Evolutionary conservation across 441 rosid genomes (phyloP), one percentile per base, ranked within the genome.

Genomic region (Viola pubescens): DNA sequence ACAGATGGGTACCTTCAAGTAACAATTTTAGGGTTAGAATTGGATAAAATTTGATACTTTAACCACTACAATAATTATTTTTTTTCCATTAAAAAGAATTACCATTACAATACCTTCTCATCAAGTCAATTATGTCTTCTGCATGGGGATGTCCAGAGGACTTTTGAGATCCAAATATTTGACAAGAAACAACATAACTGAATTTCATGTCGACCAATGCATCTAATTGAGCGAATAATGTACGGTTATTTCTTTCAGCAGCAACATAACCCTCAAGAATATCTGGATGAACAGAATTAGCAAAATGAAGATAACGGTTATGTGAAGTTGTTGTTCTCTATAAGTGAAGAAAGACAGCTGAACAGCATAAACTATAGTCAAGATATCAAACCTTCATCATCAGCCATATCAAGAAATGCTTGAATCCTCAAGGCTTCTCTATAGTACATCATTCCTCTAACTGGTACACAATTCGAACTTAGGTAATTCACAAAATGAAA

Each of bases 391-490:
- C 99, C 99, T 79, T 81, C 83, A 59, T 81, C 82, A 67, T 75
- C 85, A 62, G 95, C 89, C 88, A 80, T 70, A 65, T 94, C 97
- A 67, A 94, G 86, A 66, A 88, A 91, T 61, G 97, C 91, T 71
- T 94, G 95, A 72, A 90, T 63, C 78, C 81, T 82, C 68, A 94
- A 69, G 63, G 99, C 94, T 71, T 94, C 96, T 74, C 91, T 82
- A 59, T 84, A 88, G 75, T 94, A 94, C 97, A 94, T 94, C 86
- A 94, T 94, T 63, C 99, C 99, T 76, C 97, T 86, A 62, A 94
- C 99, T 89, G 75, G 65, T 56, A 16, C 19, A 16, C 19, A 16
- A 16, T 16, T 0, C 0, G 19, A 16, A 16, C 19, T 16, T 16
- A 16, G 19, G 19, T 1, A 16, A 16, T 16, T 16, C 19, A 16